Conservation (phyloP, 805 yeast species). For the Pichia cephalocereana region DNA sequence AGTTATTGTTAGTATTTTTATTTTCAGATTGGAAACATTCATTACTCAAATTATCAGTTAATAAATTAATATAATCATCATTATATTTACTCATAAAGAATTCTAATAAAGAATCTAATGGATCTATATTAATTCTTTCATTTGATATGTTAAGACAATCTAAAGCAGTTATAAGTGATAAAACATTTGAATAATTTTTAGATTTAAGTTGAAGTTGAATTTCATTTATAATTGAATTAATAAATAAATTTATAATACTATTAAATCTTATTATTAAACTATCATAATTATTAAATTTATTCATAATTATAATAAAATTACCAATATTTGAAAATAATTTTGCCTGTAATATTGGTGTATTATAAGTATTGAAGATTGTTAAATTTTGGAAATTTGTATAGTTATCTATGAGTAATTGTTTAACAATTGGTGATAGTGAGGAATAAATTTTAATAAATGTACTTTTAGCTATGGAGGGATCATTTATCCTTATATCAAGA, state of each 20-base stretch:
- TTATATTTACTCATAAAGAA: conserved; percentile 24
- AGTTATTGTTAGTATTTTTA: too few relatives aligned
- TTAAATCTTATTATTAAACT: conserved; percentile 32
- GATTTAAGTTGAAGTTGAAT: conserved; percentile 49
- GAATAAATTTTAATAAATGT: conserved; percentile 21
- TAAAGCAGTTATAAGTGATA: conserved; percentile 18
- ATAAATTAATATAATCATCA: conserved; percentile 22
- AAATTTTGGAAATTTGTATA: conserved; percentile 26
- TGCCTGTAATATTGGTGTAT: conserved; percentile 25
- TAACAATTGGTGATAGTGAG: conserved; percentile 22
- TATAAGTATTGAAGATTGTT: conserved; percentile 21
- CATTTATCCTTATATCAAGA: conserved; percentile 14
- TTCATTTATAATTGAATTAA: conserved; percentile 61
- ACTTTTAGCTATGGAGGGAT: conserved; percentile 18
- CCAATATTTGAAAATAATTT: conserved; percentile 23
- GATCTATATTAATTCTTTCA: conserved; percentile 27
- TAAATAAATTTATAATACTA: conserved; percentile 57
- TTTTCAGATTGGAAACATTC: conserved; percentile 8
- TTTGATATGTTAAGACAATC: conserved; percentile 18
- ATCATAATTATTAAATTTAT: conserved; percentile 14
- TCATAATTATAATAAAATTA: conserved; percentile 20
- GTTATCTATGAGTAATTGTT: conserved; percentile 24
- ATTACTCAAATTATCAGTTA: conserved; percentile 15
- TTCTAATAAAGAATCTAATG: conserved; percentile 26
- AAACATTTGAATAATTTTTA: conserved; percentile 33